Percentiles rank a stretch among this genome's conserved stretches.
Evolutionary conservation across 2,329 filamentous ascomycete genomes (phyloP).

Genomic region (Aspergillus aculeatus): DNA sequence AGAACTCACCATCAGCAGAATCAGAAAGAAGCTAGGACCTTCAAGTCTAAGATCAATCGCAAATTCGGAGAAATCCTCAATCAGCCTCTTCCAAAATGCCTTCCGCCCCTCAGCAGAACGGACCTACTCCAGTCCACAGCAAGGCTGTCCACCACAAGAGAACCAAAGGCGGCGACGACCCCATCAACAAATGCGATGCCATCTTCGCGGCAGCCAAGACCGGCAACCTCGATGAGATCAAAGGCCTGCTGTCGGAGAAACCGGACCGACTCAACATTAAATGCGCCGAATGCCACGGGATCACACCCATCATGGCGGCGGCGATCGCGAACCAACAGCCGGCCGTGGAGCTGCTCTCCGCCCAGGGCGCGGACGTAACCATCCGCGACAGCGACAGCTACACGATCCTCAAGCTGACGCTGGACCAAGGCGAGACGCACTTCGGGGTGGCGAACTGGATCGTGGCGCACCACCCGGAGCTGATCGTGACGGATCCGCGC

Average conservation of each 20-base stretch:
- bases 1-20: not conserved
- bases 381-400: constrained; percentile 8
- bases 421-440: not conserved
- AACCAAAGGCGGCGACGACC: not conserved
- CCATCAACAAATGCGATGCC: not conserved
- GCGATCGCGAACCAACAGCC: not conserved
- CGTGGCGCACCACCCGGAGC: not conserved
- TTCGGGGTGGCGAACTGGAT: not conserved
- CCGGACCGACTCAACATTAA: not conserved
- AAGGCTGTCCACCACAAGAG: not conserved
- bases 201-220: not conserved
- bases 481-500: constrained; percentile 8
- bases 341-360: constrained; percentile 3
- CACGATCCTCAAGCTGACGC: constrained; percentile 9
- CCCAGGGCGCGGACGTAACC: not conserved
- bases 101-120: not conserved
- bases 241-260: not conserved
- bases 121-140: not conserved
- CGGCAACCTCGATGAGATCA: not conserved
- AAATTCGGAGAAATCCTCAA: not conserved
- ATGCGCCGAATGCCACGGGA: not conserved
- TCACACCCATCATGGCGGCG: constrained; percentile 9
- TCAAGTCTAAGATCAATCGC: not conserved
- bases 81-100: not conserved
- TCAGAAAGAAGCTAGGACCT: not conserved